phyloP scores from a whole-genome alignment of 345 rosid genomes.

The Heritiera fomes region DNA sequence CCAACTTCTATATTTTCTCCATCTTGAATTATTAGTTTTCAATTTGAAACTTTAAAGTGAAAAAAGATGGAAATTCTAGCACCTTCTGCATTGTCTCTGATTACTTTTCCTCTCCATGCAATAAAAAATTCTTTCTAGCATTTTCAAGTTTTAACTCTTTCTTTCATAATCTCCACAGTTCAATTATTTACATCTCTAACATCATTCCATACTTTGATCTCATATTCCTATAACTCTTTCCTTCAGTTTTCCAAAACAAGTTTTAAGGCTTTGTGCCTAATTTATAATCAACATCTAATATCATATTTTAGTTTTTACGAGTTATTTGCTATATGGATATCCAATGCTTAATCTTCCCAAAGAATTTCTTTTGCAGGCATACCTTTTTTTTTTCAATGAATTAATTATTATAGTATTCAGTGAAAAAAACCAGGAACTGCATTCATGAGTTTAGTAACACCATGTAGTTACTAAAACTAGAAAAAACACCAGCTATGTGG shows the following conservation, averaged over 20 bases:
- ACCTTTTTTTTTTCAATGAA: neutral
- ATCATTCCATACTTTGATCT: neutral
- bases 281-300: neutral
- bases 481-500: neutral
- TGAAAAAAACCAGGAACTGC: neutral
- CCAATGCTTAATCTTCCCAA: neutral
- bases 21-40: no score
- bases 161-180: no score
- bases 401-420: neutral
- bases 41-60: no score
- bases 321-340: neutral
- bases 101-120: no score
- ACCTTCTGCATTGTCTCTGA: no score
- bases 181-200: no score
- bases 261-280: neutral
- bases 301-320: neutral
- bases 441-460: neutral
- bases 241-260: neutral
- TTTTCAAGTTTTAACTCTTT: no score
- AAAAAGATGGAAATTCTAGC: no score
- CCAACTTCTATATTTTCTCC: no score
- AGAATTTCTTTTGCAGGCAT: neutral
- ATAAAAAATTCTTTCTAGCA: no score
- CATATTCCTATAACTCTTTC: no score
- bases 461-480: neutral